These are phyloP conservation scores for Mycosphaerella arachidis DNA, from an alignment of 2,329 filamentous ascomycete species.

Conservation along the genomic window DNA sequence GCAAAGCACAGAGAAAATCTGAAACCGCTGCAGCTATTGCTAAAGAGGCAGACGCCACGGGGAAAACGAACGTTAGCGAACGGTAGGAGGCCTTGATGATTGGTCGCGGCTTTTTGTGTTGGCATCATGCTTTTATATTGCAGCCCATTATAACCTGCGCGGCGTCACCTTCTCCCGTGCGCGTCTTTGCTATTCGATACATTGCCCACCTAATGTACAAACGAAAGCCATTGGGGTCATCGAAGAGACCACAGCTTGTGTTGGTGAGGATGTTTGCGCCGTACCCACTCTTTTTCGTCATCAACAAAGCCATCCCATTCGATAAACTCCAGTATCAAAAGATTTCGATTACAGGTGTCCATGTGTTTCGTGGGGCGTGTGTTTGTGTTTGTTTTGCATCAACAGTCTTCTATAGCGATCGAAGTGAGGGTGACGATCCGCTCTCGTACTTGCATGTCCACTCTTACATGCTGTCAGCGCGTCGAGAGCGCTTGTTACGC, in stretches of 20 bases:
- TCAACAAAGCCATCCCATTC: neutral
- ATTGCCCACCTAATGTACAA: neutral
- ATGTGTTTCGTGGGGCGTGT: no score
- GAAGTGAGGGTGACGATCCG: no score
- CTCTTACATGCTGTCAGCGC: constrained; percentile 15
- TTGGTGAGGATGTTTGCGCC: no score
- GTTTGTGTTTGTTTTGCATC: no score
- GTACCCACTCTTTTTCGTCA: neutral
- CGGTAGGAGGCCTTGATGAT: neutral
- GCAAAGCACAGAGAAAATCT: neutral
- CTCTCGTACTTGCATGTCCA: no score
- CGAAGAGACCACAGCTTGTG: neutral
- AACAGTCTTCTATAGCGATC: no score
- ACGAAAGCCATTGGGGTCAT: neutral
- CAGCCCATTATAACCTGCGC: neutral
- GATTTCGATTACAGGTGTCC: no score
- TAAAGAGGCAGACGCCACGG: no score
- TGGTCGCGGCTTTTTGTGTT: neutral
- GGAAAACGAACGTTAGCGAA: neutral
- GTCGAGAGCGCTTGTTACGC: constrained; percentile 37
- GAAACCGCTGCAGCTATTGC: no score
- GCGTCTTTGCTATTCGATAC: neutral
- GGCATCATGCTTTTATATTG: neutral
- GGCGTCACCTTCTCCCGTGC: neutral
- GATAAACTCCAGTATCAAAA: no score